phyloP scores from a whole-genome alignment of 1,139 yeast species.

The Hansenula lynferdii region DNA sequence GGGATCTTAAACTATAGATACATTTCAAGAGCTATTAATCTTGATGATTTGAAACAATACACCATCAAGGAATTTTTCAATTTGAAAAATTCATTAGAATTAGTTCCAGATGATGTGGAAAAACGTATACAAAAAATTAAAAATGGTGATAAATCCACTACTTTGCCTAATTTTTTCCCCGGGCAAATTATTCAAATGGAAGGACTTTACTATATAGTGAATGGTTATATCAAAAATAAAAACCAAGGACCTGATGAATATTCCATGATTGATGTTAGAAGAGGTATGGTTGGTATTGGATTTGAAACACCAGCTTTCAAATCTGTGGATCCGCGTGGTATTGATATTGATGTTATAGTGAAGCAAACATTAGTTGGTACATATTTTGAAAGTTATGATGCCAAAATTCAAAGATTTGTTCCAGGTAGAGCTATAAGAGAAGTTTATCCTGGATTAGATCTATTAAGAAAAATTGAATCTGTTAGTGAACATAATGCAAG shows the following conservation, averaged over 20 bases:
- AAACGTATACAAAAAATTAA: neutral
- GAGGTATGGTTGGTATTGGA: neutral
- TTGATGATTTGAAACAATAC: neutral
- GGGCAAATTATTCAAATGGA: neutral
- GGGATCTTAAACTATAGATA: constrained; percentile 1
- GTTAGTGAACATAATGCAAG: neutral
- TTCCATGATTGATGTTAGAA: neutral
- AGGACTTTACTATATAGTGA: neutral
- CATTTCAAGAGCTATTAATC: neutral
- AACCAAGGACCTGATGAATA: neutral
- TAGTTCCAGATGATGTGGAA: neutral
- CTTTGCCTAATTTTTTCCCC: neutral
- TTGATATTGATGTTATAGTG: neutral
- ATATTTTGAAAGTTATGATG: neutral
- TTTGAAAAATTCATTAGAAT: neutral
- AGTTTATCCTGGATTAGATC: neutral
- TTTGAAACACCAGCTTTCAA: neutral
- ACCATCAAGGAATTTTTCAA: neutral
- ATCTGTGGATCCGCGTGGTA: neutral
- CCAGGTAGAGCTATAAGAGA: constrained; percentile 1
- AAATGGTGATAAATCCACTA: neutral
- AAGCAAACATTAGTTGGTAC: neutral
- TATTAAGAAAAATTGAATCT: neutral
- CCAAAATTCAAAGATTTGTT: neutral
- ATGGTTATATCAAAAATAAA: neutral